Evolutionary conservation across 345 rosid genomes (phyloP), one percentile per base, ranked within the genome.

Genomic region (Sisymbrium altissimum): DNA sequence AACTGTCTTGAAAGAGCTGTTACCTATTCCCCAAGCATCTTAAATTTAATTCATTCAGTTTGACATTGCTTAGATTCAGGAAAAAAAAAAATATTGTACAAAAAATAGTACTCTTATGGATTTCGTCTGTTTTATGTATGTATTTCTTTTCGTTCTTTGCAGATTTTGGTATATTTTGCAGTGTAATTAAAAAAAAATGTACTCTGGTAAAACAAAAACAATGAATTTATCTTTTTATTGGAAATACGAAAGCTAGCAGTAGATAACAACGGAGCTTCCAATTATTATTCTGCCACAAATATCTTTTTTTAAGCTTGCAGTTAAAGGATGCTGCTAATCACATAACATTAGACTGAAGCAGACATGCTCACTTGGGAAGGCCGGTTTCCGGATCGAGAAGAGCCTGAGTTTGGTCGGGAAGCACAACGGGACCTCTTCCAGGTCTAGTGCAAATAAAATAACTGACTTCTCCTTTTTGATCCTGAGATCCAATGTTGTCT

Each of bases 401-500:
- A 62, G 97, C 87, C 64, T 80, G 85, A 14, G 81, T 84, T 71
- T 86, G 87, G 40, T 90, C 83, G 0, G 80, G 62, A 65, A 95
- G 86, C 78, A 92, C 54, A 38, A 83, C 80, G 0, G 98, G 97
- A 62, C 99, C 97, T 77, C 84, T 81, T 32, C 99, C 99, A 33
- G 96, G 92, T 82, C 84, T 81, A 11, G 98, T 95, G 78, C 98
- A 90, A 70, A 95, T 95, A 82, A 95, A 90, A 78, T 95, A 90
- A 79, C 85, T 85, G 61, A 92, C 92, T 68, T 85, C 94, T 25
- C 96, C 98, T 72, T 71, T 76, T 62, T 74, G 82, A 84, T 88
- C 91, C 78, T 73, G 86, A 60, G 84, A 77, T 39, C 86, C 75
- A 25, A 53, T 62, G 36, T 76, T 81, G 72, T 83, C 84, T 73